Evolutionary conservation across 1,284 basidiomycete species (phyloP).

Genomic region (Boletus holoroseus): DNA sequence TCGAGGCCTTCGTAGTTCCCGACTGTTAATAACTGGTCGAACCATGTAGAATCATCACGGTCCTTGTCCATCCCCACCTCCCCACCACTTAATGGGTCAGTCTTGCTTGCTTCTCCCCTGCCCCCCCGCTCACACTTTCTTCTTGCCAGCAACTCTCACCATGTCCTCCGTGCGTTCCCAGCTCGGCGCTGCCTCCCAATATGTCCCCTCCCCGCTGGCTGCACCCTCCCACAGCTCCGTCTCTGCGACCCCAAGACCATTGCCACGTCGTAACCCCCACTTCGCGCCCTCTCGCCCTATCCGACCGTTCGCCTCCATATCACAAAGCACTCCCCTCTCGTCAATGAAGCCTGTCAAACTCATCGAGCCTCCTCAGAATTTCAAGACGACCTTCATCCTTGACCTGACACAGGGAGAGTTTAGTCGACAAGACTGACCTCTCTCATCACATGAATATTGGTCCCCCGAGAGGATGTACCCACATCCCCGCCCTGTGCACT

Average conservation of each 20-base stretch:
- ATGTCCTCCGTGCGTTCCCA: constrained; percentile 30
- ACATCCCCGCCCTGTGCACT: background rate
- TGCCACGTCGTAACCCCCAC: constrained; percentile 40
- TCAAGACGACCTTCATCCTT: constrained; percentile 62
- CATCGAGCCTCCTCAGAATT: constrained; percentile 69
- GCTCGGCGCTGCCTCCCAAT: constrained; percentile 32
- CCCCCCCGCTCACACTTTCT: constrained; percentile 2
- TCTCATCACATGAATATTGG: background rate
- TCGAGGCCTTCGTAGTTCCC: no score
- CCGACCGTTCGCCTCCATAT: constrained; percentile 66
- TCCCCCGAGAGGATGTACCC: background rate
- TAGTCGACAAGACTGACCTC: constrained; percentile 57
- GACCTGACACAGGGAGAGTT: constrained; percentile 77
- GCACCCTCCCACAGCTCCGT: constrained; percentile 31
- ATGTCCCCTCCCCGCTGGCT: constrained; percentile 60
- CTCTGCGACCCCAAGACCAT: constrained; percentile 29
- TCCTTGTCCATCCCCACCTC: constrained; percentile 20
- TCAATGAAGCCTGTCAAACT: constrained; percentile 52
- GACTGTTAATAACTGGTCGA: no score
- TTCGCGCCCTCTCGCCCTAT: constrained; percentile 69
- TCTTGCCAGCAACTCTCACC: constrained; percentile 32
- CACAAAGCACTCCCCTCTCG: constrained; percentile 25
- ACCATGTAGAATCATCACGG: no score
- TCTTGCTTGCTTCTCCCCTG: background rate
- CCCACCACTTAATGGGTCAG: constrained; percentile 24